A percentile compares a stretch with the other conserved stretches of the same genome.
phyloP scores from a whole-genome alignment of 1,284 basidiomycete species.

The Malassezia furfur region DNA sequence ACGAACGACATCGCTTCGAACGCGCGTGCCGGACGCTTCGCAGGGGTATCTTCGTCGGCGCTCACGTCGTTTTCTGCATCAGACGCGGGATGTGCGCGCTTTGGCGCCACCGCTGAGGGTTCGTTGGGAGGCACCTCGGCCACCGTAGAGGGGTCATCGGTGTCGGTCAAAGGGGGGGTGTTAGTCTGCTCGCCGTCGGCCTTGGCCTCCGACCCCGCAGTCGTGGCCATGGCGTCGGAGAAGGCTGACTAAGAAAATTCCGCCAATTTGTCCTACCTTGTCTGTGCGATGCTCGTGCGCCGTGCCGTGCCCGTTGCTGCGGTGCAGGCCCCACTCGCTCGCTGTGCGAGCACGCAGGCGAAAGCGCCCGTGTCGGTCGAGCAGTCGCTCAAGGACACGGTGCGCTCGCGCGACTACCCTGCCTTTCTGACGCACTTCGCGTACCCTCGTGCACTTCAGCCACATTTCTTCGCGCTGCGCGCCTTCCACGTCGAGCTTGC shows the following conservation, averaged over 20 bases:
- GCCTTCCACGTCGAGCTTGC: conserved; percentile 42
- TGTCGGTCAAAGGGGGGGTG: no score
- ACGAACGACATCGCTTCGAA: conserved; percentile 15
- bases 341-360: not conserved
- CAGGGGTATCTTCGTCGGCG: not conserved
- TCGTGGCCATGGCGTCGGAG: not conserved
- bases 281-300: not conserved
- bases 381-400: not conserved
- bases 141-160: no score
- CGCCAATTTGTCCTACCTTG: not conserved
- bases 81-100: no score
- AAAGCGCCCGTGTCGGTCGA: not conserved
- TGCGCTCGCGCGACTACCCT: conserved; percentile 27
- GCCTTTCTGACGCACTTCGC: conserved; percentile 40
- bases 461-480: conserved; percentile 41
- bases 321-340: no score
- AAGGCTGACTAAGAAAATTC: not conserved
- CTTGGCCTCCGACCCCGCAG: not conserved
- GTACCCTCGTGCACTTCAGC: conserved; percentile 32
- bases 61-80: not conserved
- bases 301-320: no score
- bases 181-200: not conserved
- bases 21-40: conserved; percentile 8
- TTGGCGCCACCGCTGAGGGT: no score
- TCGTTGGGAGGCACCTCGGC: no score